Percentiles rank a stretch among this genome's conserved stretches.
phyloP scores from a whole-genome alignment of 2,329 filamentous ascomycete species.

The Fusarium clavum region DNA sequence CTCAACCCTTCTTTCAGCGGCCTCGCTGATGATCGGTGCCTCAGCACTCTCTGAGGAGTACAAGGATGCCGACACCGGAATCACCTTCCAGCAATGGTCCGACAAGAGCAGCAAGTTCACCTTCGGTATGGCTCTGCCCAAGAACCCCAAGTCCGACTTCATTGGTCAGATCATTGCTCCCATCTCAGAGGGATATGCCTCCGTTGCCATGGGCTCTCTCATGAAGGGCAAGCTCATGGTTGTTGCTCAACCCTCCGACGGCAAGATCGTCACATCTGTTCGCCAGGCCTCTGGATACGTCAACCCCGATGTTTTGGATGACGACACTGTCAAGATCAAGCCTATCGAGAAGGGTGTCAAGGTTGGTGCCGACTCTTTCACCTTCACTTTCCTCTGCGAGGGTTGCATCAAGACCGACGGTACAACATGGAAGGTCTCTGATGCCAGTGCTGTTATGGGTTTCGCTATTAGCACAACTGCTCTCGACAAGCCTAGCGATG shows the following conservation, averaged over 20 bases:
- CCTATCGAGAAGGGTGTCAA: constrained; percentile 69
- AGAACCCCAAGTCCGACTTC: constrained; percentile 65
- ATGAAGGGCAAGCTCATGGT: constrained; percentile 71
- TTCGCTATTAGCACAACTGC: constrained; percentile 65
- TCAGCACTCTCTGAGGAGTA: constrained; percentile 46
- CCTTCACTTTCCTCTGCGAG: constrained; percentile 73
- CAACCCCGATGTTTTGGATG: constrained; percentile 68
- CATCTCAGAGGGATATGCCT: constrained; percentile 62
- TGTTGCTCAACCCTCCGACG: constrained; percentile 66
- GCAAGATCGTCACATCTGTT: constrained; percentile 67
- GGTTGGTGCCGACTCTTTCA: constrained; percentile 69
- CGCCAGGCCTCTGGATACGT: constrained; percentile 69
- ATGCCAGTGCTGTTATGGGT: constrained; percentile 61
- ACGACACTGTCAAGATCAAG: constrained; percentile 61
- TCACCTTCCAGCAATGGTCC: constrained; percentile 64
- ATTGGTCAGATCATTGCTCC: constrained; percentile 67
- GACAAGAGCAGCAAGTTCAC: constrained; percentile 59
- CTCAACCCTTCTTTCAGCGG: constrained; percentile 33
- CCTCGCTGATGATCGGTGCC: constrained; percentile 31
- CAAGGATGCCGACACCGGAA: constrained; percentile 62
- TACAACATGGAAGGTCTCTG: constrained; percentile 57
- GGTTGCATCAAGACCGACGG: constrained; percentile 65
- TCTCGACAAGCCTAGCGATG: constrained; percentile 52
- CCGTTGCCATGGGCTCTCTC: constrained; percentile 64
- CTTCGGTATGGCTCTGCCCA: constrained; percentile 67